Evolutionary conservation across 805 yeast species (phyloP).

Genomic region (Saccharomycopsis capsularis): DNA sequence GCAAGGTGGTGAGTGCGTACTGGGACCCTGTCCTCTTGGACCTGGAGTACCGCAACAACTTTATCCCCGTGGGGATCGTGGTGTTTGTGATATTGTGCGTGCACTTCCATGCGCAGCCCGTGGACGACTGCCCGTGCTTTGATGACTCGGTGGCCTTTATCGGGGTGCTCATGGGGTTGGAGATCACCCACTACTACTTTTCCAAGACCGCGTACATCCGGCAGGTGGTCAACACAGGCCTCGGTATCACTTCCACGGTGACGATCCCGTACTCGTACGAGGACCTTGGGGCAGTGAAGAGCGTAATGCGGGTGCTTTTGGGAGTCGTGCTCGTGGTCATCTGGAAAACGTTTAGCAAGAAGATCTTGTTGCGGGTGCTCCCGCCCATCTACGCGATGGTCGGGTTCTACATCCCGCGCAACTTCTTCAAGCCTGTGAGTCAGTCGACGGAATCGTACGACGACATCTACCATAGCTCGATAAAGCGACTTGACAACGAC

Average conservation of each 20-base stretch:
- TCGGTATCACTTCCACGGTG: constrained; percentile 27
- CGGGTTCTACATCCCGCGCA: constrained; percentile 36
- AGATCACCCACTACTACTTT: constrained; percentile 49
- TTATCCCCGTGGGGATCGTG: constrained; percentile 33
- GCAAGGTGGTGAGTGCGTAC: constrained; percentile 35
- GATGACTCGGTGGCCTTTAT: constrained; percentile 92
- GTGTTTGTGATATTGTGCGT: constrained; percentile 43
- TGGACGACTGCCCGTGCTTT: constrained; percentile 93
- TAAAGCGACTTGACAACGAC: constrained; percentile 10
- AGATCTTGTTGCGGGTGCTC: constrained; percentile 48
- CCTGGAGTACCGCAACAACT: constrained; percentile 11
- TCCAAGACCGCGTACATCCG: constrained; percentile 24
- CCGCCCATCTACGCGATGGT: constrained; percentile 49
- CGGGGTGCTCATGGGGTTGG: constrained; percentile 79
- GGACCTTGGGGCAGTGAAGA: constrained; percentile 37
- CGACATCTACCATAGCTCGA: constrained; percentile 8
- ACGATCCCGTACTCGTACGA: constrained; percentile 37
- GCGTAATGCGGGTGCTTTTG: constrained; percentile 43
- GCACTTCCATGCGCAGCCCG: constrained; percentile 72
- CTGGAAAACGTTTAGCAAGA: constrained; percentile 75
- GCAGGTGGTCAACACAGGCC: constrained; percentile 22
- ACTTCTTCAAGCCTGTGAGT: constrained; percentile 30
- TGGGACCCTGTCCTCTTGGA: constrained; percentile 23
- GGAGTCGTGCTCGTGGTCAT: constrained; percentile 57
- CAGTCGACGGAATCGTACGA: constrained; percentile 29